These are phyloP conservation scores for Xylariaceae sp. DNA, from an alignment of 2,329 filamentous ascomycete species.

Conservation along the genomic window DNA sequence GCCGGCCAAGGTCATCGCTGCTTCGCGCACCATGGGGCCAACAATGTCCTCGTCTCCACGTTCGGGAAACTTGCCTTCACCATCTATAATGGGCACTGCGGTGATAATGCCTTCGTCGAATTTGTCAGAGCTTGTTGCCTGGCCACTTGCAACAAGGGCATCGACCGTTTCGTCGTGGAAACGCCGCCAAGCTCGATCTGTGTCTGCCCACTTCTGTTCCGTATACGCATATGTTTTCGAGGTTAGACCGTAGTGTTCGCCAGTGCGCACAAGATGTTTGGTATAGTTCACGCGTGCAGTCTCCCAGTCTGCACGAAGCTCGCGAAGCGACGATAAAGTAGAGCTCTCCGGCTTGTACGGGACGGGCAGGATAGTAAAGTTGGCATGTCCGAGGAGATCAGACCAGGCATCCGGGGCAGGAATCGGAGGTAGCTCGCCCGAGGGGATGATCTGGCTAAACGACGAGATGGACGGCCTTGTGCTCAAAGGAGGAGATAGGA, in stretches of 20 bases:
- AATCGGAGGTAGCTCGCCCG: slow-evolving; percentile 40
- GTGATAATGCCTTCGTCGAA: slow-evolving; percentile 54
- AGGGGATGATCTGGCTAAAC: slow-evolving; percentile 47
- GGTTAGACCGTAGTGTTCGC: slow-evolving; percentile 84
- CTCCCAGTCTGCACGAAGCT: slow-evolving; percentile 76
- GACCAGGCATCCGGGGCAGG: slow-evolving; percentile 76
- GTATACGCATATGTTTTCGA: slow-evolving; percentile 85
- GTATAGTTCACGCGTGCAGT: slow-evolving; percentile 78
- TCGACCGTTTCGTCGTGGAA: slow-evolving; percentile 61
- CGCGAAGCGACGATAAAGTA: slow-evolving; percentile 51
- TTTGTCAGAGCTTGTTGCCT: slow-evolving; percentile 37
- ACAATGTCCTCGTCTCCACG: slow-evolving; percentile 90
- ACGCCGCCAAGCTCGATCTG: slow-evolving; percentile 67
- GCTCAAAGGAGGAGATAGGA: slow-evolving; percentile 68
- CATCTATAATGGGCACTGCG: slow-evolving; percentile 64
- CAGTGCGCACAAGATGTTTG: slow-evolving; percentile 80
- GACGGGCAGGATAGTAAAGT: slow-evolving; percentile 80
- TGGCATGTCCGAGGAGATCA: slow-evolving; percentile 79
- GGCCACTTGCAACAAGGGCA: slow-evolving; percentile 40
- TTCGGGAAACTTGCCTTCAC: slow-evolving; percentile 79
- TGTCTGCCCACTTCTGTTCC: slow-evolving; percentile 81
- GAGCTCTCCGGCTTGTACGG: slow-evolving; percentile 66
- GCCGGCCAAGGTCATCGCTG: slow-evolving; percentile 40
- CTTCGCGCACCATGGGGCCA: slow-evolving; percentile 73
- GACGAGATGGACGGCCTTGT: slow-evolving; percentile 73